Evolutionary conservation across 345 rosid species (phyloP).

Genomic region (Rhodomyrtus tomentosa): DNA sequence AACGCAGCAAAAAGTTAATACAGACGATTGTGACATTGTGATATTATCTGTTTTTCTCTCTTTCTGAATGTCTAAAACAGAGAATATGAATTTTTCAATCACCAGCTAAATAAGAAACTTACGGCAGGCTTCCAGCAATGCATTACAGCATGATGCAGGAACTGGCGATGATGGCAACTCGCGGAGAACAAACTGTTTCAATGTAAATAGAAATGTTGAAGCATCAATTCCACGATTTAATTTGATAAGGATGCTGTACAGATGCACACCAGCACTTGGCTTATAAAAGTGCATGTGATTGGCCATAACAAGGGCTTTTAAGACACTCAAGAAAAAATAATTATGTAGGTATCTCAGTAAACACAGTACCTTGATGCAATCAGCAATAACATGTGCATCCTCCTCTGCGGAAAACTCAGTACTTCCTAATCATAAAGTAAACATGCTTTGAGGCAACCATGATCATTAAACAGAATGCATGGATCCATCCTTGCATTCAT

Average conservation of each 20-base stretch:
- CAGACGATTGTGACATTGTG: background rate
- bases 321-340: background rate
- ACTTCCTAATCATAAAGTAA: slow-evolving; percentile 47
- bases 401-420: slow-evolving; percentile 54
- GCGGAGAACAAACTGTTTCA: slow-evolving; percentile 71
- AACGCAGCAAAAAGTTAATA: background rate
- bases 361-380: slow-evolving; percentile 74
- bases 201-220: slow-evolving; percentile 2
- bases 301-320: background rate
- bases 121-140: slow-evolving; percentile 90
- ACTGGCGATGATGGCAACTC: slow-evolving; percentile 98
- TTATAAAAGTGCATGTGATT: background rate
- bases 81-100: background rate
- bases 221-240: background rate
- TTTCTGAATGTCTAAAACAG: background rate
- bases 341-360: background rate
- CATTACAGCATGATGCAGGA: slow-evolving; percentile 97
- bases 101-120: slow-evolving; percentile 27
- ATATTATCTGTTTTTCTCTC: background rate
- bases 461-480: background rate
- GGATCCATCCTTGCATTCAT: background rate
- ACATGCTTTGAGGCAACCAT: background rate
- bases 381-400: slow-evolving; percentile 90
- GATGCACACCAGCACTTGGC: background rate
- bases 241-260: background rate